Evolutionary conservation across 2,329 filamentous ascomycete genomes (phyloP).

Genomic region (Neofusicoccum kwambonambiense): DNA sequence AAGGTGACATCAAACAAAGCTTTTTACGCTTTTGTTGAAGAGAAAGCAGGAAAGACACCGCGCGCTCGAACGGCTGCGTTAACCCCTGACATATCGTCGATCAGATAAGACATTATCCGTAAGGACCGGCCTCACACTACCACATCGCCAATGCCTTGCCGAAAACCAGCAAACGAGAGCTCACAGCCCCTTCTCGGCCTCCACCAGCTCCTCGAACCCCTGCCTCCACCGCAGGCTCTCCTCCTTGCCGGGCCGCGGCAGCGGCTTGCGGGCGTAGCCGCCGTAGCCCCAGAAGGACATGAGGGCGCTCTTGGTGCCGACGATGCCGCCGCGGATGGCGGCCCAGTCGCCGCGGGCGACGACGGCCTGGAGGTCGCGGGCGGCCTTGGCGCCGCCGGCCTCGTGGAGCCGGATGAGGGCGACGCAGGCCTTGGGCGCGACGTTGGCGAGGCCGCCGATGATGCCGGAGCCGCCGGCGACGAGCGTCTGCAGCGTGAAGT

Average conservation of each 20-base stretch:
- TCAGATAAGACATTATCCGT: background rate
- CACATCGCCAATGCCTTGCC: too few relatives aligned
- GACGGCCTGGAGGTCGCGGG: slow-evolving; percentile 62
- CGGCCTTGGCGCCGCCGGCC: slow-evolving; percentile 59
- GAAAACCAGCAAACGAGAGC: background rate
- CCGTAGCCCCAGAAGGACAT: slow-evolving; percentile 65
- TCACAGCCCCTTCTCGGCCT: slow-evolving; percentile 37
- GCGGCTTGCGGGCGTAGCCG: slow-evolving; percentile 58
- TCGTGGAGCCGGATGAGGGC: slow-evolving; percentile 61
- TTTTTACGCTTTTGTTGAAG: background rate
- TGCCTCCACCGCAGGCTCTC: slow-evolving; percentile 42
- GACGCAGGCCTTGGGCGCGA: slow-evolving; percentile 66
- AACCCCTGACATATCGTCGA: too few relatives aligned
- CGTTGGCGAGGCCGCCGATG: slow-evolving; percentile 70
- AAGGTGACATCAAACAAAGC: background rate
- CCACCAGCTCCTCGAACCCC: slow-evolving; percentile 46
- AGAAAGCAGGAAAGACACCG: background rate
- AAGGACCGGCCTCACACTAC: background rate
- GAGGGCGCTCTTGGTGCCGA: slow-evolving; percentile 66
- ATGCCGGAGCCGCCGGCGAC: slow-evolving; percentile 69
- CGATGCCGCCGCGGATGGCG: slow-evolving; percentile 66
- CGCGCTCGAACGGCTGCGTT: background rate
- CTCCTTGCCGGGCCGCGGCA: slow-evolving; percentile 49
- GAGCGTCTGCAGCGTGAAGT: slow-evolving; percentile 70
- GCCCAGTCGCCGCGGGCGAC: slow-evolving; percentile 69